Base-by-base conservation (phyloP, 345 rosid species). In the Ailanthus altissimus region DNA sequence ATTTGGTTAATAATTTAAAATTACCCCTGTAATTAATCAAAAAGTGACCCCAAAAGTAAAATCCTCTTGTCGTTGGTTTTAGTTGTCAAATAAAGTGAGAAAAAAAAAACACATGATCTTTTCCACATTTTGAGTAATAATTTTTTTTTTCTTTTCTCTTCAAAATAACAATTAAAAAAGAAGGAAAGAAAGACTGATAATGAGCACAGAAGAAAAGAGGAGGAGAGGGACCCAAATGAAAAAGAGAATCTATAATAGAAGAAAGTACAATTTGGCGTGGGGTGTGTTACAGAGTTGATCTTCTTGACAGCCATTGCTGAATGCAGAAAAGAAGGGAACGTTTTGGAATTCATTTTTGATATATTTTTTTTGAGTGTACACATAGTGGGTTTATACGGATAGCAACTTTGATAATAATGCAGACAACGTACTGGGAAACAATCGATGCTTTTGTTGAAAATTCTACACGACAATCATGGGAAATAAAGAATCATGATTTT, bases 61-160 rank as follows among this genome's bases (percentile, higher is more conserved):
- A 72, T 56, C 65, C 5, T 13, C n/a, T 11, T 40, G 36, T n/a
- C 36, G 0, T 38, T 13, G 36, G 26, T 50, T n/a, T 70, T 28
- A 50, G 61, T 70, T 70, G 74, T 51, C 72, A 68, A 26, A 12
- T 18, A 70, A 36, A 69, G 28, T 60, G 32, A 61, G 18, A 18
- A 57, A 36, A 6, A 70, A 1, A 32, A 32, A 32, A n/a, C n/a
- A n/a, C n/a, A n/a, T n/a, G n/a, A n/a, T n/a, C n/a, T n/a, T n/a
- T n/a, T n/a, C n/a, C n/a, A n/a, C n/a, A n/a, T n/a, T n/a, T n/a
- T n/a, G n/a, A n/a, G n/a, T n/a, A n/a, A n/a, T n/a, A n/a, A n/a
- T n/a, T n/a, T n/a, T n/a, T n/a, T n/a, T n/a, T n/a, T n/a, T n/a
- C n/a, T n/a, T n/a, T n/a, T n/a, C n/a, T n/a, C n/a, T n/a, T n/a